Base-by-base conservation (phyloP, 2,329 filamentous ascomycete genomes). In the Monilinia polystroma region DNA sequence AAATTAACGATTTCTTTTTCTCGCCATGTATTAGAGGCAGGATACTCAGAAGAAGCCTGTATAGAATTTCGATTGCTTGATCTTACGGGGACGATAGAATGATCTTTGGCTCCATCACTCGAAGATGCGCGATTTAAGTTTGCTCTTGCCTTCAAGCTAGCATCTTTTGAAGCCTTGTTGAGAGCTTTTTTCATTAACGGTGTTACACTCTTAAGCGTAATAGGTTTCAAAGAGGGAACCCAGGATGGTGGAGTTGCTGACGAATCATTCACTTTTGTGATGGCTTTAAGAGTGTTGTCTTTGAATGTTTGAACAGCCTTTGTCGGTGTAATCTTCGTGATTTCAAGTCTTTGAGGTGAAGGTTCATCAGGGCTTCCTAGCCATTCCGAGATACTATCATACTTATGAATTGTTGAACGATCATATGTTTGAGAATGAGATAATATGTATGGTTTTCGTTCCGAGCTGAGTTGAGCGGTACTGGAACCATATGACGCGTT, bases 311-410 rank as follows among this genome's bases (percentile, higher is more conserved):
- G 20, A 20, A 18, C 18, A 23, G 29, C 45, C 12, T 23, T 11
- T 6, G 14, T 26, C 2, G 20, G 57, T 8, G 29, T 38, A 4
- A 5, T 11, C 11, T 3, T 38, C 2, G 29, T 29, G 4, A 12
- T 51, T 4, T 38, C 45, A 18, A 12, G 5, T 26, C 45, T 59
- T 23, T n/a, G 57, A 10, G 2, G 43, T 12, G 43, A 32, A 35
- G 29, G 8, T 10, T 38, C 57, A 23, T 60, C 45, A 5, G 57
- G 57, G 49, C 45, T 60, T 0, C 26, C 57, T n/a, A 60, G n/a
- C 57, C 57, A 60, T 60, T 60, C 57, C 14, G 45, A 60, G 6
- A 60, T 18, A 60, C 29, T 51, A 38, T 38, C 57, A 12, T 38
- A 38, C 29, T 60, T 60, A 4, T 12, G 29, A 18, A 60, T 2